Evolutionary conservation across 305 asterid genomes (phyloP).

Genomic region (Rubia tinctorum): DNA sequence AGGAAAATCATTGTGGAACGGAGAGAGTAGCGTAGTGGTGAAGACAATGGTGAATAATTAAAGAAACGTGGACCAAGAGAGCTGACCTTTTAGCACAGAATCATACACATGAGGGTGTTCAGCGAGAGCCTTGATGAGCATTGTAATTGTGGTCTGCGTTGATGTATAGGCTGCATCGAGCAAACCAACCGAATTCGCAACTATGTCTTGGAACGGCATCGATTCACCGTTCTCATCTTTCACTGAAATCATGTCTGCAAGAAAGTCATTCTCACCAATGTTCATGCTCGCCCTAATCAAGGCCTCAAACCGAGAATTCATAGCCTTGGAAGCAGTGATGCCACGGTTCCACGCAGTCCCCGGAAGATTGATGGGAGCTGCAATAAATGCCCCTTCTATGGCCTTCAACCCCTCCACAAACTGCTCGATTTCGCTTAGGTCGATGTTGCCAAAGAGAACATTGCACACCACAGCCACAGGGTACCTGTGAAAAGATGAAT

Average conservation of each 20-base stretch:
- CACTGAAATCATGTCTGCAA: constrained; percentile 8
- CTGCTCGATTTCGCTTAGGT: not conserved
- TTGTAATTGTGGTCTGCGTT: not conserved
- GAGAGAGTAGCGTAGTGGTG: too few relatives aligned
- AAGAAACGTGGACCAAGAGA: too few relatives aligned
- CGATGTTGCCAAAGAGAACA: constrained; percentile 7
- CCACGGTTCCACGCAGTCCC: constrained; percentile 18
- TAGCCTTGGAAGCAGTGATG: not conserved
- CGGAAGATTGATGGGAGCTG: constrained; percentile 12
- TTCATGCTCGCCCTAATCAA: constrained; percentile 9
- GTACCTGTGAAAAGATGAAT: too few relatives aligned
- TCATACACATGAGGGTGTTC: constrained; percentile 7
- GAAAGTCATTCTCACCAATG: constrained; percentile 4
- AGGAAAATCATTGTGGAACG: too few relatives aligned
- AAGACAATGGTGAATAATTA: too few relatives aligned
- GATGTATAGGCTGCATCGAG: not conserved
- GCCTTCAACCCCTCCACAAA: not conserved
- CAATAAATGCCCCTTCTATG: not conserved
- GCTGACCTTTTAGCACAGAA: constrained; percentile 16
- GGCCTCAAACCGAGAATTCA: constrained; percentile 6
- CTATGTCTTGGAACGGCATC: not conserved
- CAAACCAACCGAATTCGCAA: constrained; percentile 11
- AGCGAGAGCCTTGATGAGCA: constrained; percentile 13
- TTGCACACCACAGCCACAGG: not conserved
- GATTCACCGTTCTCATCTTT: constrained; percentile 9